Conservation (phyloP, 2,329 filamentous ascomycete genomes). For the Diaporthe sp. region DNA sequence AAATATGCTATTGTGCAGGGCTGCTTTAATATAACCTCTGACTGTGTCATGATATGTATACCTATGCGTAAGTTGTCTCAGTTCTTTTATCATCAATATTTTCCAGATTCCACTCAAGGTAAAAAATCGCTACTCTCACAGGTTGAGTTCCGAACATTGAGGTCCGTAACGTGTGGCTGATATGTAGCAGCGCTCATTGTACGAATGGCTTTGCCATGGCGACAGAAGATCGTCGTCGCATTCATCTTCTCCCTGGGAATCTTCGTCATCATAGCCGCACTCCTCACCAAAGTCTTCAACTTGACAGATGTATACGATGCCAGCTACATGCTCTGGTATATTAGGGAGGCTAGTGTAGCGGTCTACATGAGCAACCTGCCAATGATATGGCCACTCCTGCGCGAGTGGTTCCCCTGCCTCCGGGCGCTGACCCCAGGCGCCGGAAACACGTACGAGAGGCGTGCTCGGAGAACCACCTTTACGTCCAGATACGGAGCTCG, state of each 20-base stretch:
- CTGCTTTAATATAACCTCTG: conserved; percentile 63
- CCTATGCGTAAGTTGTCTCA: conserved; percentile 51
- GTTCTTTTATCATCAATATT: background rate
- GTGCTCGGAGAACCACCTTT: background rate
- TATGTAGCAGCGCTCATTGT: conserved; percentile 53
- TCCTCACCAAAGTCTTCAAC: conserved; percentile 63
- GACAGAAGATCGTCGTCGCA: conserved; percentile 61
- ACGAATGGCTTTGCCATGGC: conserved; percentile 55
- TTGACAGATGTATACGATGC: conserved; percentile 49
- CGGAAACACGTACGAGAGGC: background rate
- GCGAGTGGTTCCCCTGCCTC: conserved; percentile 42
- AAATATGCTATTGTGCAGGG: conserved; percentile 63
- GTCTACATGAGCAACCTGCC: conserved; percentile 68
- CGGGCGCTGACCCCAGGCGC: conserved; percentile 11
- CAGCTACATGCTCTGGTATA: conserved; percentile 65
- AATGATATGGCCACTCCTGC: conserved; percentile 65
- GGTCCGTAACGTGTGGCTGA: background rate
- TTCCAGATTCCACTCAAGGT: too few species aligned
- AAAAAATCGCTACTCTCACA: fast-evolving
- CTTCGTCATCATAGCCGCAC: conserved; percentile 59
- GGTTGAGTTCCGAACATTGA: too few species aligned
- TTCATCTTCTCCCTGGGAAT: conserved; percentile 64
- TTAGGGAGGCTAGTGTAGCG: conserved; percentile 66
- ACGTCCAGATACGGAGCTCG: background rate
- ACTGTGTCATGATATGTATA: conserved; percentile 62